These are phyloP conservation scores for Venustampulla echinocandica DNA, from an alignment of 495 filamentous ascomycete genomes.

Conservation along the genomic window DNA sequence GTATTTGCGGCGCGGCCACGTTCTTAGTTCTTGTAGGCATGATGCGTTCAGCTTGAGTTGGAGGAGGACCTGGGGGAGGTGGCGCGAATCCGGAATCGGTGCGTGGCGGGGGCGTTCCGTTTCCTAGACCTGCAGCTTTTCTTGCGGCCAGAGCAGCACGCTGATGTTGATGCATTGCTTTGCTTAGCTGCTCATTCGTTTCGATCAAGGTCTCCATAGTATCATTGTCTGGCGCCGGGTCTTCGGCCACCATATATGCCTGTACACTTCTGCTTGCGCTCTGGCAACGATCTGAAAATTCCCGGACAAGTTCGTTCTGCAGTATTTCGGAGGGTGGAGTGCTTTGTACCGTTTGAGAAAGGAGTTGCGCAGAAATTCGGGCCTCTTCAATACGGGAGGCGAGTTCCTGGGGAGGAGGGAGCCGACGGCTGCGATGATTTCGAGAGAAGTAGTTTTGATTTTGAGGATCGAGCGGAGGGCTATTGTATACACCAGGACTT, in stretches of 20 bases:
- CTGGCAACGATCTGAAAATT: conserved; percentile 84
- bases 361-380: conserved; percentile 76
- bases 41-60: conserved; percentile 1
- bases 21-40: conserved; percentile 6
- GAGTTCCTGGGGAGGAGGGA: conserved; percentile 75
- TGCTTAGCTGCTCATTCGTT: conserved; percentile 80
- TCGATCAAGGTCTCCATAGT: conserved; percentile 90
- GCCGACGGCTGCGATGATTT: conserved; percentile 26
- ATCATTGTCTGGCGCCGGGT: conserved; percentile 80
- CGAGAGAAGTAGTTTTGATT: conserved; percentile 23
- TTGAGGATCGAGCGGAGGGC: conserved; percentile 16
- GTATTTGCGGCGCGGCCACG: conserved; percentile 12
- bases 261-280: conserved; percentile 71
- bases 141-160: conserved; percentile 70
- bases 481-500: conserved; percentile 10
- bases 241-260: conserved; percentile 67
- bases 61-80: conserved; percentile 14
- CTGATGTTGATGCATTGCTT: conserved; percentile 70
- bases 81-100: conserved; percentile 14
- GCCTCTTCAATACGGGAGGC: conserved; percentile 82
- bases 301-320: conserved; percentile 75
- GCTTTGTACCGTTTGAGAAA: conserved; percentile 78
- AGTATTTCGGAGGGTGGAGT: conserved; percentile 71
- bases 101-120: conserved; percentile 10
- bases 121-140: conserved; percentile 27